These are phyloP conservation scores for Vitis hybrid DNA, from an alignment of 177 flowering plant species.

Conservation along the genomic window DNA sequence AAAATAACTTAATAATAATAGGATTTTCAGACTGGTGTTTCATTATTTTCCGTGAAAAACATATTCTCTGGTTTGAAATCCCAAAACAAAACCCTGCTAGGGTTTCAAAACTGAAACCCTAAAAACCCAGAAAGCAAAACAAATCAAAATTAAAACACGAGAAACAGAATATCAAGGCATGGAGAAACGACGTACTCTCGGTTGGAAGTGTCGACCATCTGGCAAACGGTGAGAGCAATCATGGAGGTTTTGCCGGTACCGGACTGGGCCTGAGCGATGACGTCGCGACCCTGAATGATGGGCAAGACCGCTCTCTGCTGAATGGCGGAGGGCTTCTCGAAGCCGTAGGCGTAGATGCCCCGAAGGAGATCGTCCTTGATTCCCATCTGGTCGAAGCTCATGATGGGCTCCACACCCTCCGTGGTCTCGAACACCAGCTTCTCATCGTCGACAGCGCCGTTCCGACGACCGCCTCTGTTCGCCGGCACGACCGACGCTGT, in stretches of 20 bases:
- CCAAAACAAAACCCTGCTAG: background rate
- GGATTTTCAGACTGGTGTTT: no score
- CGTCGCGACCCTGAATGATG: constrained; percentile 81
- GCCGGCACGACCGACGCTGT: constrained; percentile 38
- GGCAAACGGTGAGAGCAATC: constrained; percentile 94
- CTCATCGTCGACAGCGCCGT: constrained; percentile 41
- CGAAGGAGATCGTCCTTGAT: constrained; percentile 79
- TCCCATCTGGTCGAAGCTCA: constrained; percentile 85
- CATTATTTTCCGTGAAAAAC: no score
- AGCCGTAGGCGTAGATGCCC: constrained; percentile 81
- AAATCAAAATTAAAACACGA: background rate
- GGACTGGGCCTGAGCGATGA: constrained; percentile 92
- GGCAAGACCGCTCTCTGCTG: constrained; percentile 92
- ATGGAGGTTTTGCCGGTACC: constrained; percentile 97
- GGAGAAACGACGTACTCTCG: constrained; percentile 49
- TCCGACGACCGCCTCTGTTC: constrained; percentile 23
- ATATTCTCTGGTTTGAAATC: no score
- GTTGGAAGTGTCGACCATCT: constrained; percentile 66
- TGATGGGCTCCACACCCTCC: constrained; percentile 69
- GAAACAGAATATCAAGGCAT: background rate
- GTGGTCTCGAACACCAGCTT: constrained; percentile 78
- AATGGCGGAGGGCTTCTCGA: constrained; percentile 96
- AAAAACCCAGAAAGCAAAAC: background rate
- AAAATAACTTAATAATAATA: no score
- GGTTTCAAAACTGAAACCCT: background rate